A percentile compares a stretch with the other conserved stretches of the same genome.
Evolutionary conservation across 768 basidiomycete genomes (phyloP).

Genomic region (Mycena albidolilacea): DNA sequence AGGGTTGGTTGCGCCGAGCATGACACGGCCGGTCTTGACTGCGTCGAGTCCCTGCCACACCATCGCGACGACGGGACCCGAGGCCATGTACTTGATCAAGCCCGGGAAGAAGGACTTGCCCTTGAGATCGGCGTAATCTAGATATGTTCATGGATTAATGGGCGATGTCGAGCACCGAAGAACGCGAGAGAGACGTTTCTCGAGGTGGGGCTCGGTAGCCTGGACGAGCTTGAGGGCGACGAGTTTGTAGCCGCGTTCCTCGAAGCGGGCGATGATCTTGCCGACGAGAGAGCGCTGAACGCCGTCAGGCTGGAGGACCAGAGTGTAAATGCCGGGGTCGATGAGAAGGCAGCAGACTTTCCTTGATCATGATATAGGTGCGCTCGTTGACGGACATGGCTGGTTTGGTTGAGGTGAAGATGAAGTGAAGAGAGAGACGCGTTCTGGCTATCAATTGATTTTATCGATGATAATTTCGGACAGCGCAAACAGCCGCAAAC

Average conservation of each 20-base stretch:
- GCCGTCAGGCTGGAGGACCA: slow-evolving; percentile 87
- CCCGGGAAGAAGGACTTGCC: slow-evolving; percentile 97
- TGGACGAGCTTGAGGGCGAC: slow-evolving; percentile 93
- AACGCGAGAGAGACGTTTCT: slow-evolving; percentile 74
- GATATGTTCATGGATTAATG: slow-evolving; percentile 34
- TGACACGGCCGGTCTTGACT: slow-evolving; percentile 94
- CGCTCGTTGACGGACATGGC: slow-evolving; percentile 85
- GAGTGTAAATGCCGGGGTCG: slow-evolving; percentile 19
- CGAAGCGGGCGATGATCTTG: slow-evolving; percentile 96
- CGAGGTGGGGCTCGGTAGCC: slow-evolving; percentile 86
- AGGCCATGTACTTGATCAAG: slow-evolving; percentile 95
- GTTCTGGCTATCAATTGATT: slow-evolving; percentile 21
- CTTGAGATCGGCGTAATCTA: slow-evolving; percentile 97
- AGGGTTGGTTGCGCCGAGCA: slow-evolving; percentile 98
- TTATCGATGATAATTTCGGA: slow-evolving; percentile 21
- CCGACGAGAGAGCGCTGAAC: slow-evolving; percentile 97
- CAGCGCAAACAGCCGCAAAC: slow-evolving; percentile 3
- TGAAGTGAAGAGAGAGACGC: neutral
- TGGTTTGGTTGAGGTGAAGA: slow-evolving; percentile 43
- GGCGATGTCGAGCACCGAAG: slow-evolving; percentile 36
- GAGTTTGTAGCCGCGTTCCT: slow-evolving; percentile 98
- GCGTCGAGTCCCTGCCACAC: slow-evolving; percentile 96
- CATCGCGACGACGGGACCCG: slow-evolving; percentile 96
- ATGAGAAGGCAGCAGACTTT: slow-evolving; percentile 43
- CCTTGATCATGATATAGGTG: slow-evolving; percentile 99